Conservation (phyloP, 345 rosid species). For the Mangifera indica region DNA sequence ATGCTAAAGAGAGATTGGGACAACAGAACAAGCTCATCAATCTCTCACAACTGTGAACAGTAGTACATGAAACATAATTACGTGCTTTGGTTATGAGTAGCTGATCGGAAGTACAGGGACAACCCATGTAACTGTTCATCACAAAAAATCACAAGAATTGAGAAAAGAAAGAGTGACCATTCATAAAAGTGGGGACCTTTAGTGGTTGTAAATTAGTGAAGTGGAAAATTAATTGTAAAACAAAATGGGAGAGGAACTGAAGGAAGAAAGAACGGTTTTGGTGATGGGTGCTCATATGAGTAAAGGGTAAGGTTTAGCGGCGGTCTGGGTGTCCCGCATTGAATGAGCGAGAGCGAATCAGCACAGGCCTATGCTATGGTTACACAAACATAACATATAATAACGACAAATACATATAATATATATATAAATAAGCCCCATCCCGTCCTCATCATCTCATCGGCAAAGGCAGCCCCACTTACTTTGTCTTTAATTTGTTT, state of each 20-base stretch:
- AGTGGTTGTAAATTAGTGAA: too few species aligned
- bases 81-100: neutral
- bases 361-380: too few species aligned
- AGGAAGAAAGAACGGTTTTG: neutral
- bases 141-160: too few species aligned
- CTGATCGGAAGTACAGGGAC: neutral
- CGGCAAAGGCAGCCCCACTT: neutral
- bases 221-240: too few species aligned
- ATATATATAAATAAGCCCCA: slow-evolving; percentile 16
- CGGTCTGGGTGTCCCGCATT: slow-evolving; percentile 22
- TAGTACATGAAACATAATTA: slow-evolving; percentile 1
- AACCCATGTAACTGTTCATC: neutral
- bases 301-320: slow-evolving; percentile 3
- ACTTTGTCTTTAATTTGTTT: neutral
- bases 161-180: neutral
- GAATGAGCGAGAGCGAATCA: slow-evolving; percentile 30
- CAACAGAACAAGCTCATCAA: too few species aligned
- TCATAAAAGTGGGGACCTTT: slow-evolving; percentile 2
- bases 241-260: neutral
- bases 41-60: neutral
- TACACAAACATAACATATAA: too few species aligned
- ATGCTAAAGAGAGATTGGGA: too few species aligned
- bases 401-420: too few species aligned
- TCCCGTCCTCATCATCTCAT: slow-evolving; percentile 20
- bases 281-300: neutral